Conservation (phyloP, 2,329 filamentous ascomycete genomes). For the Amauroascus verrucosus region DNA sequence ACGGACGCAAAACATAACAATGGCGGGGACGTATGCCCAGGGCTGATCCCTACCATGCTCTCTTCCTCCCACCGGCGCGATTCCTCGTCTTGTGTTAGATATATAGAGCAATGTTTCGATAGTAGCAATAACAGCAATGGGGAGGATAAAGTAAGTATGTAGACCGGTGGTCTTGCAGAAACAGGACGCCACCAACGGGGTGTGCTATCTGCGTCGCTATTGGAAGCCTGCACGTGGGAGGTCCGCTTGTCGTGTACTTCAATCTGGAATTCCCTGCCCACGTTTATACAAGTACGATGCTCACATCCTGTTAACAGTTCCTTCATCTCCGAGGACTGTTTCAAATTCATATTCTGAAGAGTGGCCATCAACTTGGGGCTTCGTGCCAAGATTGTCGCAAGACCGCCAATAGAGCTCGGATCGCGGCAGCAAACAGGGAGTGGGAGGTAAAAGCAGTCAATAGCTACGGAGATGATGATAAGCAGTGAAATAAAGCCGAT, state of each 20-base stretch:
- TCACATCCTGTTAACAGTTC: not conserved
- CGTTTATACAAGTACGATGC: conserved; percentile 3
- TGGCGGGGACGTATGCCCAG: conserved; percentile 19
- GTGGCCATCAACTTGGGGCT: conserved; percentile 9
- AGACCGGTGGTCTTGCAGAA: conserved; percentile 2
- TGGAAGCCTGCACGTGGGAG: conserved; percentile 1
- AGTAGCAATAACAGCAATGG: conserved; percentile 4
- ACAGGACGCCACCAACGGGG: conserved; percentile 9
- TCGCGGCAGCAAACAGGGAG: conserved; percentile 8
- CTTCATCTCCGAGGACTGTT: conserved; percentile 8
- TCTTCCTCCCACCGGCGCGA: conserved; percentile 1
- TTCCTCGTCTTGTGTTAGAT: not conserved
- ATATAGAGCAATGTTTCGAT: conserved; percentile 7
- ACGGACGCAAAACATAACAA: conserved; percentile 18
- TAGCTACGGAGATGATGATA: conserved; percentile 1
- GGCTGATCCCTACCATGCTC: conserved; percentile 22
- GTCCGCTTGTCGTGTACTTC: conserved; percentile 6
- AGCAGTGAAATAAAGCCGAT: conserved; percentile 6
- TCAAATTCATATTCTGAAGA: conserved; percentile 8
- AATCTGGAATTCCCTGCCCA: conserved; percentile 4
- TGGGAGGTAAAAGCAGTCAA: conserved; percentile 7
- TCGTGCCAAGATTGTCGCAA: conserved; percentile 10
- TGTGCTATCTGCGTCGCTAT: not conserved
- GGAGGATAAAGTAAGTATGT: conserved; percentile 3
- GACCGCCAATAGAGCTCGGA: conserved; percentile 8